Conservation (phyloP, 495 filamentous ascomycete genomes). For the Apiosordaria backusii region DNA sequence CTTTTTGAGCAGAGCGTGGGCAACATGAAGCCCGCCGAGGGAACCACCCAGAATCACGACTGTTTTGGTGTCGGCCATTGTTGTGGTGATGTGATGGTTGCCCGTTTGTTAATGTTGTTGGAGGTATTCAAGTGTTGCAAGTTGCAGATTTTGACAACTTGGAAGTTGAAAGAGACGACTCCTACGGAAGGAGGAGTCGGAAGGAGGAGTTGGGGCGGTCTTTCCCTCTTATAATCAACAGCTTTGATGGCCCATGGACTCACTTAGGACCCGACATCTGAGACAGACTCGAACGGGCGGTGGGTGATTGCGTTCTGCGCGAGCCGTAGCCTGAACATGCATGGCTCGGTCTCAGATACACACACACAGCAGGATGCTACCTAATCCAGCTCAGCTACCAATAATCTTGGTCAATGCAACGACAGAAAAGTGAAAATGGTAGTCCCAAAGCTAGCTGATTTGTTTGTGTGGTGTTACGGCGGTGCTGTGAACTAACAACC, state of each 20-base stretch:
- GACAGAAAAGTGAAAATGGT: neutral
- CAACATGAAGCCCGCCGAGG: slow-evolving; percentile 48
- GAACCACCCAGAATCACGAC: slow-evolving; percentile 56
- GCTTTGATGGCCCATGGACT: neutral
- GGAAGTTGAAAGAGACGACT: too few relatives aligned
- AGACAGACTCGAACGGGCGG: neutral
- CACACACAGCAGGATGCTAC: neutral
- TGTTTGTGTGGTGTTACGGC: neutral
- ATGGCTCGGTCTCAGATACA: neutral
- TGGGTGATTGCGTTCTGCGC: neutral
- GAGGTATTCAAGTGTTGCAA: neutral
- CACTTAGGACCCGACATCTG: neutral
- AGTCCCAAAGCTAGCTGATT: neutral
- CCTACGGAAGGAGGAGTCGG: neutral
- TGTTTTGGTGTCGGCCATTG: slow-evolving; percentile 34
- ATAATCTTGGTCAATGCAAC: neutral
- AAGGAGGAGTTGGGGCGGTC: neutral
- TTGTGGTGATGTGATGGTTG: slow-evolving; percentile 11
- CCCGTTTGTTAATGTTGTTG: slow-evolving; percentile 18
- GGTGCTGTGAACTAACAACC: neutral
- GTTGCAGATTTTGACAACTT: neutral
- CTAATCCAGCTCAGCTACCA: neutral
- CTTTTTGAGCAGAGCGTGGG: slow-evolving; percentile 54
- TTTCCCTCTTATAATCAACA: neutral
- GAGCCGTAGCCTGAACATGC: neutral